Evolutionary conservation across 176 grass and related monocot species (phyloP).

Genomic region (Paspalum vaginatum): DNA sequence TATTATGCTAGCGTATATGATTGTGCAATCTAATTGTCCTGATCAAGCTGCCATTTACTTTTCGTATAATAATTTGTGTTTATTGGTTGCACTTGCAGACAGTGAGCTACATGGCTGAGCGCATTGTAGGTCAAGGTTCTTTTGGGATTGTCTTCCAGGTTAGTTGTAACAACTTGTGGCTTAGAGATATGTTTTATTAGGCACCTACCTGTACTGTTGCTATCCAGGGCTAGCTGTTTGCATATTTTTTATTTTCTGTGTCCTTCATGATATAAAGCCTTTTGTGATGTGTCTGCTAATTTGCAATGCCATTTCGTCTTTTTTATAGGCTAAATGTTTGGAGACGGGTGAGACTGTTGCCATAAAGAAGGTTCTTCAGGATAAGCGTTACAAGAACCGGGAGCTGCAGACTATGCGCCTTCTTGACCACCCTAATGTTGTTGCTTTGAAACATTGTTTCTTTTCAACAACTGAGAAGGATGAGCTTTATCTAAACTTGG

Average conservation of each 20-base stretch:
- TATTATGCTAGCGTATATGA: background rate
- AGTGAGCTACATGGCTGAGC: constrained; percentile 78
- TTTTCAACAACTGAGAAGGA: constrained; percentile 84
- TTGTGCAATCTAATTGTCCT: background rate
- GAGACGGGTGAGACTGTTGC: constrained; percentile 83
- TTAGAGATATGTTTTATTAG: background rate
- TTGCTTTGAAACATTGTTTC: constrained; percentile 79
- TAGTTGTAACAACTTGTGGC: constrained; percentile 39
- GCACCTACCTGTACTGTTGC: background rate
- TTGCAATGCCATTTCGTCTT: background rate
- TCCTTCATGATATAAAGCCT: background rate
- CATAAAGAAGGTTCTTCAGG: constrained; percentile 90
- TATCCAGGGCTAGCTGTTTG: background rate
- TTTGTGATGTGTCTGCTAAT: constrained; percentile 3
- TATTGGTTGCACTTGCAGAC: constrained; percentile 53
- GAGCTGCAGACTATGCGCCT: constrained; percentile 82
- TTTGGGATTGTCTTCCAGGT: constrained; percentile 81
- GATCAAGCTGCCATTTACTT: background rate
- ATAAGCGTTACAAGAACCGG: constrained; percentile 92
- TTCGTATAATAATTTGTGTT: constrained; percentile 23
- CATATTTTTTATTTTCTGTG: background rate
- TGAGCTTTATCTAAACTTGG: constrained; percentile 78
- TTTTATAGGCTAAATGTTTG: constrained; percentile 72
- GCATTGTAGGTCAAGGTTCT: constrained; percentile 72
- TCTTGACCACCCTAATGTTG: constrained; percentile 78